phyloP scores from a whole-genome alignment of 1,284 basidiomycete genomes.

The Cutaneotrichosporon arboriforme region DNA sequence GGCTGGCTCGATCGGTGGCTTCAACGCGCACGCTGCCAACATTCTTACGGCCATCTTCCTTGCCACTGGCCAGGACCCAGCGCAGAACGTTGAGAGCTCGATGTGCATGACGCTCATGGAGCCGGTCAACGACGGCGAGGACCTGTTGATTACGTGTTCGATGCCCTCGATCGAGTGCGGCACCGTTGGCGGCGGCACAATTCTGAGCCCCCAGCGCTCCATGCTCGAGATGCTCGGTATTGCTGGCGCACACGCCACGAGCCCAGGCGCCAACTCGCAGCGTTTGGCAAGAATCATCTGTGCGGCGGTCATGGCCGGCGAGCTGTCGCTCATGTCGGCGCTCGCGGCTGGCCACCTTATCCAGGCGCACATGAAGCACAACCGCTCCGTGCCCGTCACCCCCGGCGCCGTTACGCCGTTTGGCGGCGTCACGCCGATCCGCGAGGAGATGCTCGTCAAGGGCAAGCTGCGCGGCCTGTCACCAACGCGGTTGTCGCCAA shows the following conservation, averaged over 20 bases:
- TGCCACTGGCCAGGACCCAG: constrained; percentile 97
- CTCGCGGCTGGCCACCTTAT: constrained; percentile 88
- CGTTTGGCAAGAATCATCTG: constrained; percentile 80
- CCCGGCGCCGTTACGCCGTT: constrained; percentile 41
- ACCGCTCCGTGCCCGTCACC: constrained; percentile 43
- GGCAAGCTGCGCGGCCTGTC: constrained; percentile 12
- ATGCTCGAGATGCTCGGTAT: constrained; percentile 89
- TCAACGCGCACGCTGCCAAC: constrained; percentile 98
- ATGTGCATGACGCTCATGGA: constrained; percentile 99
- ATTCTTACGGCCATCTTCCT: constrained; percentile 94
- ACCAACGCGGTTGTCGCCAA: constrained; percentile 3
- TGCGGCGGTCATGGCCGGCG: constrained; percentile 89
- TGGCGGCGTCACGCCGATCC: constrained; percentile 32
- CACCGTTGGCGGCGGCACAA: constrained; percentile 92
- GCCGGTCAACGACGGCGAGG: constrained; percentile 82
- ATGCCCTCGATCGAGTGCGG: constrained; percentile 97
- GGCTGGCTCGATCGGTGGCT: constrained; percentile 94
- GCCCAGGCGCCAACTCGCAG: constrained; percentile 81
- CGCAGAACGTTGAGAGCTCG: constrained; percentile 97
- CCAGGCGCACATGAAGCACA: constrained; percentile 66
- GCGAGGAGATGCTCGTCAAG: constrained; percentile 24
- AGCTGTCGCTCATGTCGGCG: constrained; percentile 79
- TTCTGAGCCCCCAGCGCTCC: constrained; percentile 79
- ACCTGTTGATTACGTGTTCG: constrained; percentile 83
- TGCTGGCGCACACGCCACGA: constrained; percentile 72